These are phyloP conservation scores for Botrytis hyacinthi DNA, from an alignment of 2,329 filamentous ascomycete species.

Conservation along the genomic window DNA sequence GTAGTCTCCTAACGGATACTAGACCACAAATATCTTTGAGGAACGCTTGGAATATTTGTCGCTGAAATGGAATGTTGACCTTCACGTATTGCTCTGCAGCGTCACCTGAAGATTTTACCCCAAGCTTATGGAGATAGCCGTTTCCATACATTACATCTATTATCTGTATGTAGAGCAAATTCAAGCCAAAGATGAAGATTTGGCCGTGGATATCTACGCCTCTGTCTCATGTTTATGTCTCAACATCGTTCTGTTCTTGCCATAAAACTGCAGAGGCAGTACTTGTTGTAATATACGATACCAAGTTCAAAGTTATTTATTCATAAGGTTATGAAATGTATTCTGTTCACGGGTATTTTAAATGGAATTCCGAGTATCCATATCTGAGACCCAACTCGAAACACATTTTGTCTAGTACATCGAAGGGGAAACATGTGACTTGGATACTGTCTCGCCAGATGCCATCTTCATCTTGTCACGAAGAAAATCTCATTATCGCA, in stretches of 20 bases:
- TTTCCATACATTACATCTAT: neutral
- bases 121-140: neutral
- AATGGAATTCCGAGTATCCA: neutral
- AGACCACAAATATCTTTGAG: neutral
- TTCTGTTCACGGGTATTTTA: accelerated
- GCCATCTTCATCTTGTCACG: neutral
- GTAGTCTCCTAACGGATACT: accelerated
- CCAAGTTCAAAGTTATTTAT: neutral
- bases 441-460: neutral
- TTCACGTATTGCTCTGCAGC: neutral
- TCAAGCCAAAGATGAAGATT: neutral
- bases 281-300: neutral
- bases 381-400: neutral
- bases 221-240: neutral
- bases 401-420: neutral
- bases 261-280: neutral
- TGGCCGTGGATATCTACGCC: neutral
- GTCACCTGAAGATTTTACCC: neutral
- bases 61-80: neutral
- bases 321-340: neutral
- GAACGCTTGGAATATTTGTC: neutral
- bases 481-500: neutral
- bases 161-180: neutral
- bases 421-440: neutral
- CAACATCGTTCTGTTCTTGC: neutral